These are phyloP conservation scores for Priceomyces fermenticarens DNA, from an alignment of 805 yeast genomes.

Conservation along the genomic window DNA sequence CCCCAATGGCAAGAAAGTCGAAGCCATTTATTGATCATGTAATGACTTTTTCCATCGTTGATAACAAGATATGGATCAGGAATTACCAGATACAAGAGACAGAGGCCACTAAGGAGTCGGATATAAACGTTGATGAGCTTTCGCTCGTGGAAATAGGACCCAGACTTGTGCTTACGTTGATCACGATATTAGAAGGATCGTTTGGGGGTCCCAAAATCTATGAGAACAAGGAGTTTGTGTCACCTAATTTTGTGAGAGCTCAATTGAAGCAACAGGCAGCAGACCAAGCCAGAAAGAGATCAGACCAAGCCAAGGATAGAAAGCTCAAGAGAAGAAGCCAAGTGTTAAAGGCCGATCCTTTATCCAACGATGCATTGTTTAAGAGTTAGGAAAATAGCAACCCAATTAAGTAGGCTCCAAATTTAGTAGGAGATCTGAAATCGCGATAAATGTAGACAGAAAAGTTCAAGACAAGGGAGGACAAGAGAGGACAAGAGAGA, in stretches of 20 bases:
- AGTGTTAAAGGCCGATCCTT: constrained; percentile 75
- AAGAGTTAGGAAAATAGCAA: constrained; percentile 30
- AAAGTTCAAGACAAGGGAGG: neutral
- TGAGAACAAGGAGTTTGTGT: constrained; percentile 94
- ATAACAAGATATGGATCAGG: constrained; percentile 92
- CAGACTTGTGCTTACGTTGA: constrained; percentile 87
- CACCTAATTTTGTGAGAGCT: constrained; percentile 93
- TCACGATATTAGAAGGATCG: constrained; percentile 91
- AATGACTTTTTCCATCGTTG: constrained; percentile 87
- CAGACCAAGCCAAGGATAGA: constrained; percentile 73
- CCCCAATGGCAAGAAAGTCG: constrained; percentile 85
- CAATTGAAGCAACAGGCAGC: constrained; percentile 81
- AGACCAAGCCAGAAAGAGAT: constrained; percentile 69
- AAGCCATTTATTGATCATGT: constrained; percentile 97
- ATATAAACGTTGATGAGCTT: constrained; percentile 52
- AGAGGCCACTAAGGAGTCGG: constrained; percentile 58
- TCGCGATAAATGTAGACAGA: neutral
- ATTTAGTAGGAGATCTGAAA: neutral
- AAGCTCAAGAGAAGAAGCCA: constrained; percentile 74
- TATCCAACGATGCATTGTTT: constrained; percentile 74
- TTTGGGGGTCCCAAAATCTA: constrained; percentile 97
- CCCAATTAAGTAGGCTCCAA: neutral
- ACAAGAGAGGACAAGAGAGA: no score
- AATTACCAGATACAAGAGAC: constrained; percentile 83
- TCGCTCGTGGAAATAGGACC: constrained; percentile 95